phyloP scores from a whole-genome alignment of 306 rosid species.

The Sesbania bispinosa region DNA sequence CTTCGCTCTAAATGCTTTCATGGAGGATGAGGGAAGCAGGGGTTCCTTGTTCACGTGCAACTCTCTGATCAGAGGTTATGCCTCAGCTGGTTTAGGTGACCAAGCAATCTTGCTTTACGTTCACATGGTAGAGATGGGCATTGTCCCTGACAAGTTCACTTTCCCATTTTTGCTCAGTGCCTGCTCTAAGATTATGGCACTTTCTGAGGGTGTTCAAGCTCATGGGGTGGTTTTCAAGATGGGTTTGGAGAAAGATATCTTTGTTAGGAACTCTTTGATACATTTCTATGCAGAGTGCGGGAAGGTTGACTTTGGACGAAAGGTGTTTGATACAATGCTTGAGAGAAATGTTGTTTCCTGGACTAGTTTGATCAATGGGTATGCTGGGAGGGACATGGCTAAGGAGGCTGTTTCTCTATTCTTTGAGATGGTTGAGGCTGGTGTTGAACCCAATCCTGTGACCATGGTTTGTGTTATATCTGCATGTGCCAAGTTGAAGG shows the following conservation, averaged over 20 bases:
- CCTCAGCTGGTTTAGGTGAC: constrained; percentile 48
- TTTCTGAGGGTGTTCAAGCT: constrained; percentile 57
- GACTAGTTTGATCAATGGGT: constrained; percentile 86
- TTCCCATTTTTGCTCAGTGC: constrained; percentile 66
- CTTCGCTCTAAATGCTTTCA: constrained; percentile 45
- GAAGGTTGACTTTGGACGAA: constrained; percentile 43
- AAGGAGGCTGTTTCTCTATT: constrained; percentile 65
- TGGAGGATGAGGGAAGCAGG: constrained; percentile 9
- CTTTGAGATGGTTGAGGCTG: constrained; percentile 61
- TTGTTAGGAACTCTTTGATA: constrained; percentile 59
- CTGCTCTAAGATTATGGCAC: constrained; percentile 51
- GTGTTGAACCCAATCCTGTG: constrained; percentile 52
- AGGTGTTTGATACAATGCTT: constrained; percentile 68
- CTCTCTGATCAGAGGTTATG: constrained; percentile 61
- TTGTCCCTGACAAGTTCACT: constrained; percentile 67
- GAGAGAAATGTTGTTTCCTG: constrained; percentile 82
- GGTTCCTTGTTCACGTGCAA: constrained; percentile 50
- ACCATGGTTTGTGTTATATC: constrained; percentile 72
- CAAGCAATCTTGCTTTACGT: constrained; percentile 48
- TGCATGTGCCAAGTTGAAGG: constrained; percentile 80
- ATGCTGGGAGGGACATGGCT: constrained; percentile 41
- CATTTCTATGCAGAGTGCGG: constrained; percentile 61
- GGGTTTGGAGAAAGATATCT: constrained; percentile 61
- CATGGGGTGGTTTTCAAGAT: constrained; percentile 58
- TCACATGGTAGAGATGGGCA: constrained; percentile 44